These are phyloP conservation scores for Globisporangium emineosum DNA, from an alignment of 352 stramenopile genomes.

Conservation along the genomic window DNA sequence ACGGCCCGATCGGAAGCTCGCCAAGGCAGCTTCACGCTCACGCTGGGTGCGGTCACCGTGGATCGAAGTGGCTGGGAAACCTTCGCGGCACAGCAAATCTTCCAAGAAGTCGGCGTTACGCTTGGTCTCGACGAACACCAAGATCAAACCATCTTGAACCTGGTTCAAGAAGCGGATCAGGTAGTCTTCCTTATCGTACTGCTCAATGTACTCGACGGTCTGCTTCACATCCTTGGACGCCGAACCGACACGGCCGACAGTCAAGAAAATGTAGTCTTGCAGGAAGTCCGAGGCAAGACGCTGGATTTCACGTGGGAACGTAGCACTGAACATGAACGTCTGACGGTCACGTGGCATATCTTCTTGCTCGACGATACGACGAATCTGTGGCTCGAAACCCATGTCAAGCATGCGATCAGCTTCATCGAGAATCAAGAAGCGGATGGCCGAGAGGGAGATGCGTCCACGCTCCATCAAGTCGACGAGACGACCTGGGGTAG, in stretches of 20 bases:
- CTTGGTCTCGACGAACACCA: conserved; percentile 99
- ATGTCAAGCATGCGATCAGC: conserved; percentile 98
- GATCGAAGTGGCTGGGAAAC: conserved; percentile 93
- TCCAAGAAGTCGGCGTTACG: conserved; percentile 95
- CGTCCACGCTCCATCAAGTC: conserved; percentile 97
- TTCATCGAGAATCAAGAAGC: conserved; percentile 99
- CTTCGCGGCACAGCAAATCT: conserved; percentile 91
- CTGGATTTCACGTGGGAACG: conserved; percentile 98
- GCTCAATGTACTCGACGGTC: conserved; percentile 95
- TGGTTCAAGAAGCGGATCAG: conserved; percentile 96
- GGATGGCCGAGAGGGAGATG: too few species aligned
- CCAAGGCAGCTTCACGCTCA: conserved; percentile 92
- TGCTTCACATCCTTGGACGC: conserved; percentile 98
- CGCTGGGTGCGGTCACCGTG: conserved; percentile 97
- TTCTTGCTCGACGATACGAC: conserved; percentile 97
- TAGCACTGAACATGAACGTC: conserved; percentile 99
- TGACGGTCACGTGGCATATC: conserved; percentile 97
- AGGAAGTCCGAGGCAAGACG: conserved; percentile 97
- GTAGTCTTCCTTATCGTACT: conserved; percentile 96
- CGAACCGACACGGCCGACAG: conserved; percentile 96
- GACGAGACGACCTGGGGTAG: conserved; percentile 97
- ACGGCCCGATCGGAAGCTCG: conserved; percentile 89
- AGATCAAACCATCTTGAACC: conserved; percentile 88
- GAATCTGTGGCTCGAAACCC: conserved; percentile 97
- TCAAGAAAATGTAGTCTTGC: conserved; percentile 99